These are phyloP conservation scores for Xerocomus potaroensis DNA, from an alignment of 768 basidiomycete genomes.

Conservation along the genomic window DNA sequence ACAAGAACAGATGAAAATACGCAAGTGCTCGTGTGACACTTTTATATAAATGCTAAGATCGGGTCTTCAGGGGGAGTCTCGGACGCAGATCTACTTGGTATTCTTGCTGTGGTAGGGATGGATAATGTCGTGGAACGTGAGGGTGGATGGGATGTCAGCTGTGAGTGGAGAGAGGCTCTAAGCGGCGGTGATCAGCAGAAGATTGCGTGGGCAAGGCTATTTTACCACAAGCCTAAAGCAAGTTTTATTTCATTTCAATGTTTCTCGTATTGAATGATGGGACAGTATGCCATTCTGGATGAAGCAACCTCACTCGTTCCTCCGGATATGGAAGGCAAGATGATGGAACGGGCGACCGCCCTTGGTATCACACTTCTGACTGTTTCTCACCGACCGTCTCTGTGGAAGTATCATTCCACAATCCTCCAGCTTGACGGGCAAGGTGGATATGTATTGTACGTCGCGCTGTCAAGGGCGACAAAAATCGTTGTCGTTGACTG, in stretches of 20 bases:
- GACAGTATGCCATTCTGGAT: conserved; percentile 90
- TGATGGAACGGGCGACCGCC: conserved; percentile 90
- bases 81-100: conserved; percentile 67
- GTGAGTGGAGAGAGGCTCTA: conserved; percentile 91
- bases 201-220: conserved; percentile 94
- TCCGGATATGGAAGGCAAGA: conserved; percentile 83
- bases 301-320: conserved; percentile 96
- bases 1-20: conserved; percentile 68
- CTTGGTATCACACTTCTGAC: conserved; percentile 91
- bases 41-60: conserved; percentile 4
- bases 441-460: conserved; percentile 93
- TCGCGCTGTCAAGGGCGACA: conserved; percentile 10
- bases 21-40: conserved; percentile 39
- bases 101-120: conserved; percentile 81
- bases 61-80: conserved; percentile 55
- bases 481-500: conserved; percentile 1
- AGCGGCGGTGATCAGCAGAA: conserved; percentile 97
- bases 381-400: conserved; percentile 89
- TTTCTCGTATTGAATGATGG: background rate
- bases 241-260: conserved; percentile 13
- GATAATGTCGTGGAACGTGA: conserved; percentile 84
- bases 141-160: conserved; percentile 90
- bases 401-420: conserved; percentile 90
- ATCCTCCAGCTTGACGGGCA: conserved; percentile 92
- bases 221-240: conserved; percentile 92